Percentiles rank a stretch among this genome's conserved stretches.
Evolutionary conservation across 345 rosid genomes (phyloP).

Genomic region (Citrus unshiu): DNA sequence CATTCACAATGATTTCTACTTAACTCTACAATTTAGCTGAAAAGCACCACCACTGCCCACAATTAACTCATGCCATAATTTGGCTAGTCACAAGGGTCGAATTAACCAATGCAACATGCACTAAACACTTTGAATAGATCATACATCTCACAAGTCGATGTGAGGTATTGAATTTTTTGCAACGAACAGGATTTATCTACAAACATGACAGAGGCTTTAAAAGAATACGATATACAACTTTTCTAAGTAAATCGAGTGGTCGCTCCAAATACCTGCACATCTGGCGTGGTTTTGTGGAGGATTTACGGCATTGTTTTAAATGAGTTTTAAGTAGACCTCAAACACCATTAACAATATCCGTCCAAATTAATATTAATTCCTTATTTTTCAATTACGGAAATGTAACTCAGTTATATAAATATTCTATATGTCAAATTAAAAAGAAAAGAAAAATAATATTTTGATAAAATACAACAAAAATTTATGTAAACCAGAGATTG

Average conservation of each 20-base stretch:
- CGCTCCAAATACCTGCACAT: constrained; percentile 12
- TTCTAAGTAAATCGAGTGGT: constrained; percentile 2
- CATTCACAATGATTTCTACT: too few species aligned
- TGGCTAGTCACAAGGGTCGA: too few species aligned
- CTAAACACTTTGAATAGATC: too few species aligned
- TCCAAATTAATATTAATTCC: background rate
- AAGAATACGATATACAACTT: constrained; percentile 22
- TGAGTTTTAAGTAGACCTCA: too few species aligned
- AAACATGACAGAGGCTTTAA: background rate
- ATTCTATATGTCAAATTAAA: background rate
- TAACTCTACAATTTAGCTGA: background rate
- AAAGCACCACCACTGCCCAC: background rate
- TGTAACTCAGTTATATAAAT: background rate
- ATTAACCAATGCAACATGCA: too few species aligned
- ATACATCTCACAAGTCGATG: background rate
- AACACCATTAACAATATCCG: background rate
- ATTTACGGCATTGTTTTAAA: background rate
- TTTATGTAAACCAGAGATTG: background rate
- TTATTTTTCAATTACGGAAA: background rate
- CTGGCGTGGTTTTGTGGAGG: background rate
- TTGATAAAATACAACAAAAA: background rate
- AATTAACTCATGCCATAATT: background rate
- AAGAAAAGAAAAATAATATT: background rate
- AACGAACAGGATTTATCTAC: constrained; percentile 1
- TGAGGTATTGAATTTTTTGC: background rate